Evolutionary conservation across 352 stramenopile genomes (phyloP).

Genomic region (Phytophthora citricola): DNA sequence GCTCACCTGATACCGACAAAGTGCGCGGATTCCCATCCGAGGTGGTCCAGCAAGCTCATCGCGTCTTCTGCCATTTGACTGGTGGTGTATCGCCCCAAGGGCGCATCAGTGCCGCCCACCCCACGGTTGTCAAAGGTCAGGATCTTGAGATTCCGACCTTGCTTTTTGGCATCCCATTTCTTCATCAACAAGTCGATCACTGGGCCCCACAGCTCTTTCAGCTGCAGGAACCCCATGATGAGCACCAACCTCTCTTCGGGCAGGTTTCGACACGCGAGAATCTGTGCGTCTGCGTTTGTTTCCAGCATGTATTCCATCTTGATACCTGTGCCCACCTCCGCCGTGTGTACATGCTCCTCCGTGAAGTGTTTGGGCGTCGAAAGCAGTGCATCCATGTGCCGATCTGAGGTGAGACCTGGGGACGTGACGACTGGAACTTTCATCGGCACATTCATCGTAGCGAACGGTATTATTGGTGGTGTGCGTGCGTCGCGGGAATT

Average conservation of each 20-base stretch:
- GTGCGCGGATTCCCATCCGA: slow-evolving; percentile 45
- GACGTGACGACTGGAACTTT: slow-evolving; percentile 29
- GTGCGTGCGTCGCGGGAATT: slow-evolving; percentile 4
- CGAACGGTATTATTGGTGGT: neutral
- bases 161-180: slow-evolving; percentile 40
- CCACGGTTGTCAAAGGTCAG: slow-evolving; percentile 60
- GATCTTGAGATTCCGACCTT: slow-evolving; percentile 37
- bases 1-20: slow-evolving; percentile 49
- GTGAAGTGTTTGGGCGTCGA: slow-evolving; percentile 38
- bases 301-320: slow-evolving; percentile 48
- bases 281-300: slow-evolving; percentile 18
- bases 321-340: slow-evolving; percentile 43
- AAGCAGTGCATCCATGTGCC: slow-evolving; percentile 39
- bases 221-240: slow-evolving; percentile 54
- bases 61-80: slow-evolving; percentile 51
- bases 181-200: slow-evolving; percentile 48
- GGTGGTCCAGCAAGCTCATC: slow-evolving; percentile 44
- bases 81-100: slow-evolving; percentile 49
- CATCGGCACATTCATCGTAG: slow-evolving; percentile 23
- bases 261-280: slow-evolving; percentile 18
- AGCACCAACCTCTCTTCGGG: slow-evolving; percentile 41
- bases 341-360: slow-evolving; percentile 25
- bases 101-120: slow-evolving; percentile 43
- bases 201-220: slow-evolving; percentile 51
- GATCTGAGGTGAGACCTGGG: slow-evolving; percentile 27